These are phyloP conservation scores for Saturnispora dispora DNA, from an alignment of 805 yeast genomes.

Conservation along the genomic window DNA sequence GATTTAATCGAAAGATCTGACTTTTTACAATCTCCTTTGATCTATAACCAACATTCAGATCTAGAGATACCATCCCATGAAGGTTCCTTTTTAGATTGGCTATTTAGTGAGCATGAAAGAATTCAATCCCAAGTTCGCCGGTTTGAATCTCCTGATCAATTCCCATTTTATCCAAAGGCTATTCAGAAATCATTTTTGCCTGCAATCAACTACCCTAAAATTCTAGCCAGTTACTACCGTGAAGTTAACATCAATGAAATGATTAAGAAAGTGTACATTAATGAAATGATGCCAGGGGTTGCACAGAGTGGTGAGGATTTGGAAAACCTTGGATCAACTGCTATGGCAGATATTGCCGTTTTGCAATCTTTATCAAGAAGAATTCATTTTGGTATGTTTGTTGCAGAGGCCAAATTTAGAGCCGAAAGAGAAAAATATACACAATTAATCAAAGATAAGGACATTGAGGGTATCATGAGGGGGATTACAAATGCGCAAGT, in stretches of 20 bases:
- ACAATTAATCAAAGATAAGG: constrained; percentile 53
- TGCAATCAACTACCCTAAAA: constrained; percentile 63
- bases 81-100: constrained; percentile 85
- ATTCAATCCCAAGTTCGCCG: constrained; percentile 76
- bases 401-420: constrained; percentile 88
- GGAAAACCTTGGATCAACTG: constrained; percentile 84
- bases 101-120: constrained; percentile 64
- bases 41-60: constrained; percentile 44
- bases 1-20: constrained; percentile 90
- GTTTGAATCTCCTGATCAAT: constrained; percentile 90
- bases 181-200: constrained; percentile 68
- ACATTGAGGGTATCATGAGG: constrained; percentile 61
- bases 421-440: constrained; percentile 56
- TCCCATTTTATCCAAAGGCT: constrained; percentile 73
- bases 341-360: constrained; percentile 75
- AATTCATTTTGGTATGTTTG: constrained; percentile 95
- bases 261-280: constrained; percentile 59
- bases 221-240: constrained; percentile 64
- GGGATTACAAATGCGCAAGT: constrained; percentile 84
- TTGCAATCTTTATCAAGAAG: constrained; percentile 84
- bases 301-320: constrained; percentile 65
- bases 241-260: constrained; percentile 68
- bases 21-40: constrained; percentile 64
- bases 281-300: constrained; percentile 66
- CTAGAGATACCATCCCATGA: constrained; percentile 52